These are phyloP conservation scores for Phytophthora ramorum DNA, from an alignment of 352 stramenopile genomes.

Conservation along the genomic window DNA sequence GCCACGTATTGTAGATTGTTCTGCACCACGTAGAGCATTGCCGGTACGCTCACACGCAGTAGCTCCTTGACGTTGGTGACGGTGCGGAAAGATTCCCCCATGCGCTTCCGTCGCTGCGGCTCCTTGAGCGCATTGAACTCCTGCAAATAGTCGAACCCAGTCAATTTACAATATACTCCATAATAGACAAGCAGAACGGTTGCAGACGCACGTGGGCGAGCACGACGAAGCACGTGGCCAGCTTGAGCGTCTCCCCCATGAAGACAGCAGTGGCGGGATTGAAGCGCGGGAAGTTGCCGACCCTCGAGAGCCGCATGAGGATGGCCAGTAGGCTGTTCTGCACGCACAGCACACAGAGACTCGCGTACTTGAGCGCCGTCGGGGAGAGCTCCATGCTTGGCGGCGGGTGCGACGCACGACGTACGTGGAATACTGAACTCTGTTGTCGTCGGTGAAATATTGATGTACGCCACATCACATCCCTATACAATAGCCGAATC, in stretches of 20 bases:
- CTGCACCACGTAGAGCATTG: constrained; percentile 83
- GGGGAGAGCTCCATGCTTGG: constrained; percentile 37
- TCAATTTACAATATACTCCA: not conserved
- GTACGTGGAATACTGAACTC: constrained; percentile 21
- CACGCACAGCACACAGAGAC: constrained; percentile 79
- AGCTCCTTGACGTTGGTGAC: constrained; percentile 75
- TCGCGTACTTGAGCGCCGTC: constrained; percentile 78
- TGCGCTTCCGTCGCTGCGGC: constrained; percentile 34
- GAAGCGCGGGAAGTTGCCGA: constrained; percentile 74
- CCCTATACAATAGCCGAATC: constrained; percentile 14
- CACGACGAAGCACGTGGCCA: constrained; percentile 55
- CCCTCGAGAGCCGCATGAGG: constrained; percentile 84
- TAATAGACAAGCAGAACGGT: not conserved
- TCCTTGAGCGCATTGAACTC: constrained; percentile 36
- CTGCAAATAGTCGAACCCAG: constrained; percentile 18
- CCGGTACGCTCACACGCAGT: constrained; percentile 77
- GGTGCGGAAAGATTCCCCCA: constrained; percentile 35
- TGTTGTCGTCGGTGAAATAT: not conserved
- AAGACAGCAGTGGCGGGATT: constrained; percentile 80
- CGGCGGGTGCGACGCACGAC: not conserved
- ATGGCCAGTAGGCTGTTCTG: constrained; percentile 82
- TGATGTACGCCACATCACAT: constrained; percentile 16
- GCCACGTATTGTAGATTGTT: constrained; percentile 89
- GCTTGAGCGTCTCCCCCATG: constrained; percentile 76
- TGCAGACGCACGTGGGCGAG: constrained; percentile 45